Evolutionary conservation across 1,139 yeast genomes (phyloP), one percentile per base, ranked within the genome.

Genomic region (Tardiomyces blankii): DNA sequence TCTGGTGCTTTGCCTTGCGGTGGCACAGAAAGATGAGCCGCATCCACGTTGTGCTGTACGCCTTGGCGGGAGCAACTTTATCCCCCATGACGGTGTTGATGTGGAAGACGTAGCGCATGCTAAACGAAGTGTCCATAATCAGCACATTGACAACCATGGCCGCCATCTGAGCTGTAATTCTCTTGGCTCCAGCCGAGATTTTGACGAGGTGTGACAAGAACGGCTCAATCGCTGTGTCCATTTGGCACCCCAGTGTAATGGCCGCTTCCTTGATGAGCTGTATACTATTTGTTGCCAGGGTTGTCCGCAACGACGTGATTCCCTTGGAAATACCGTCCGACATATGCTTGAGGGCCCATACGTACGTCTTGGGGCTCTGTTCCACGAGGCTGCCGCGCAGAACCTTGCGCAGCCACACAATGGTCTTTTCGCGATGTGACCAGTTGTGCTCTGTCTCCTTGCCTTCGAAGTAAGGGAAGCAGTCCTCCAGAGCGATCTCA

Each of bases 371-470:
- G 0, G 69, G 68, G 51, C 62, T 74, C 0, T 71, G 70, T 0
- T 47, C 46, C 11, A 65, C 60, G 0, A 70, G 64, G 56, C 80
- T 77, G 2, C 89, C 89, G 39, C 88, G 67, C 2, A 86, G 54
- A 2, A 83, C 58, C 1, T 74, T 68, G 47, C 96, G 70, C 38
- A 87, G 59, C 45, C 70, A 72, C 1, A 74, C 57, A 2, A 88
- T 73, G 47, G 68, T 68, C 47, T 73, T 73, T 55, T 89, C 96
- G 57, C 99, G 72, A 1, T 60, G 56, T 23, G 71, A 66, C 99
- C 99, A 91, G 59, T 91, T 91, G 50, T 73, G 73, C 59, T 93
- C 98, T 0, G 95, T 82, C 62, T 93, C 98, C 56, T 82, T 87
- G 1, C 80, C 82, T n/a, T 72, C 74, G 57, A 91, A 86, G 14